Evolutionary conservation across 2,329 filamentous ascomycete species (phyloP).

Genomic region (Alternaria brassicae): DNA sequence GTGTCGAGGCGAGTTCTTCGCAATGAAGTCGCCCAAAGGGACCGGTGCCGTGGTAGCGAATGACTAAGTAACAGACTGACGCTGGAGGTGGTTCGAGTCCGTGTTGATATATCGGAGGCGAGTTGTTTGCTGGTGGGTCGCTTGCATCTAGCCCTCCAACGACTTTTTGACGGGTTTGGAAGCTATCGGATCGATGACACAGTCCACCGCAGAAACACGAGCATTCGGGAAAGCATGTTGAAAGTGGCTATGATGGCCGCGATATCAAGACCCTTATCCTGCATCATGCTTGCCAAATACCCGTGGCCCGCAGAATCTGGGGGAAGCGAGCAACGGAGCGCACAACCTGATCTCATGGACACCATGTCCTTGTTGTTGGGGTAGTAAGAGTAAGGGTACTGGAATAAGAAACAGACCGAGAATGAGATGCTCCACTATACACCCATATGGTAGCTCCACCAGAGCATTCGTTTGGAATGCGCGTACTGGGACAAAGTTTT

Average conservation of each 20-base stretch:
- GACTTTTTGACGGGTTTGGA: not conserved
- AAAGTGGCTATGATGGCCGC: constrained; percentile 4
- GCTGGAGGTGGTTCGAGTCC: not conserved
- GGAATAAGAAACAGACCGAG: constrained; percentile 9
- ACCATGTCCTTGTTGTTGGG: not conserved
- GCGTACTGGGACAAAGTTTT: not conserved
- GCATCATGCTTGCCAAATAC: constrained; percentile 1
- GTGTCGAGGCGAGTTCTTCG: not conserved
- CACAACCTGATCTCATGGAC: not conserved
- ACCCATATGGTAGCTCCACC: constrained; percentile 3
- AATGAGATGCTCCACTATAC: not conserved
- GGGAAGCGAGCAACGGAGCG: constrained; percentile 8
- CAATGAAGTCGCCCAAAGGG: not conserved
- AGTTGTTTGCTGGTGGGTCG: not conserved
- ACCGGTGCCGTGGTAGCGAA: not conserved
- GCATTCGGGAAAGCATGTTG: not conserved
- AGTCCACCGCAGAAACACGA: not conserved
- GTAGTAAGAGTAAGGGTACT: constrained; percentile 4
- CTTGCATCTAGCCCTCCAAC: not conserved
- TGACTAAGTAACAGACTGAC: not conserved
- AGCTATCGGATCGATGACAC: not conserved
- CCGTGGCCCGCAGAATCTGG: constrained; percentile 1
- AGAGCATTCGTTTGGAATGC: not conserved
- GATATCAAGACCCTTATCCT: not conserved
- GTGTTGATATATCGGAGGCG: constrained; percentile 1